These are phyloP conservation scores for Pseudoperonospora humuli DNA, from an alignment of 352 stramenopile species.

Conservation along the genomic window DNA sequence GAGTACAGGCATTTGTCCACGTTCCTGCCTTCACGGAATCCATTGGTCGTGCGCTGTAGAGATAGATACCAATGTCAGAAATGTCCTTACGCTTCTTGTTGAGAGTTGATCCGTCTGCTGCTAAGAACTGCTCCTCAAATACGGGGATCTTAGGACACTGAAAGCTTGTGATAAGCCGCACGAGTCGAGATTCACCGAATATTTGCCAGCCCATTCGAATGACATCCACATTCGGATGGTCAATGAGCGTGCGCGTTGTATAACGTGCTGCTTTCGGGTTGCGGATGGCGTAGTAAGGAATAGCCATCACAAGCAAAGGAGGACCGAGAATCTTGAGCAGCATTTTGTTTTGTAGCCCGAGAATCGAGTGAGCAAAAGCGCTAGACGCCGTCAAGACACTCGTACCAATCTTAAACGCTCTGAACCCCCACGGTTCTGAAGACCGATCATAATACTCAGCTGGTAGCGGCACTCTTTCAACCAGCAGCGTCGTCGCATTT, in stretches of 20 bases:
- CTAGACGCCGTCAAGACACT: conserved; percentile 73
- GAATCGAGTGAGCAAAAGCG: conserved; percentile 64
- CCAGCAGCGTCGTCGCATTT: conserved; percentile 68
- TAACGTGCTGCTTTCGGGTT: conserved; percentile 59
- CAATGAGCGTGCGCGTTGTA: conserved; percentile 72
- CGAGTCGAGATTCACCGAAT: conserved; percentile 74
- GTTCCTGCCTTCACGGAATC: conserved; percentile 51
- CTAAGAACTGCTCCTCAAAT: conserved; percentile 56
- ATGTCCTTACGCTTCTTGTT: conserved; percentile 26
- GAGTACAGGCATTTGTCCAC: conserved; percentile 51
- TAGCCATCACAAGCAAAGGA: conserved; percentile 49
- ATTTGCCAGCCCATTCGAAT: conserved; percentile 80
- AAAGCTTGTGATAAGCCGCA: conserved; percentile 53
- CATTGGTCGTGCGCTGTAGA: conserved; percentile 65
- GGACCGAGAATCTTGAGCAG: conserved; percentile 53
- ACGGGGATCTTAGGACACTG: conserved; percentile 62
- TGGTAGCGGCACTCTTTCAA: conserved; percentile 74
- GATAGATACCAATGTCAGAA: conserved; percentile 60
- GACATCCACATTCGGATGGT: conserved; percentile 74
- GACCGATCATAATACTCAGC: conserved; percentile 81
- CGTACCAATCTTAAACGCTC: conserved; percentile 74
- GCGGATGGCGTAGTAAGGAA: conserved; percentile 82
- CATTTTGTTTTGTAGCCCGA: conserved; percentile 57
- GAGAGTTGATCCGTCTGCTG: conserved; percentile 30
- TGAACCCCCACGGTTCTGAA: conserved; percentile 72